Conservation (phyloP, 2,329 filamentous ascomycete species). For the Pleoardoris graminearum region DNA sequence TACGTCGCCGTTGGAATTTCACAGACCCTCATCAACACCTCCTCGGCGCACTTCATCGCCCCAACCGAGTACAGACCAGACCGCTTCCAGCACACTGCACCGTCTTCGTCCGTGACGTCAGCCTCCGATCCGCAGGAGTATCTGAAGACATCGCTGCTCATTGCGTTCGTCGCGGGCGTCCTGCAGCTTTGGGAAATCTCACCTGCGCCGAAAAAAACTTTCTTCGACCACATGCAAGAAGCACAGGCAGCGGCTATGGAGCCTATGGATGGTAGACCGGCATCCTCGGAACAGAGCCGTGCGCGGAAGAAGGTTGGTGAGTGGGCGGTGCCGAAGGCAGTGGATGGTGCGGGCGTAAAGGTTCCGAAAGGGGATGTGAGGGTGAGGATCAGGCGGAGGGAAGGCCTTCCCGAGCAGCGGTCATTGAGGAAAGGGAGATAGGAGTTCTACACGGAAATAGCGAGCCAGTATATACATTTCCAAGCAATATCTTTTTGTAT, state of each 20-base stretch:
- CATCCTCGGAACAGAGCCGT: constrained; percentile 11
- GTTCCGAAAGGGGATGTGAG: constrained; percentile 57
- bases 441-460: neutral
- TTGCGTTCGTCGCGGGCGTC: constrained; percentile 37
- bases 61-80: constrained; percentile 32
- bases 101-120: constrained; percentile 22
- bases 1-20: constrained; percentile 40
- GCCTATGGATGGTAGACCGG: constrained; percentile 15
- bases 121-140: constrained; percentile 18
- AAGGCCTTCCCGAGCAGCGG: constrained; percentile 21
- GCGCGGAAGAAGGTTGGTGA: constrained; percentile 29
- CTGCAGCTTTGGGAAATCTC: constrained; percentile 42
- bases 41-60: constrained; percentile 24
- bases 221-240: constrained; percentile 39
- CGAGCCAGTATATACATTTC: neutral
- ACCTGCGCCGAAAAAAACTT: constrained; percentile 37
- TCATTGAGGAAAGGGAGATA: constrained; percentile 13
- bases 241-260: constrained; percentile 33
- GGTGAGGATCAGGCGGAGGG: constrained; percentile 55
- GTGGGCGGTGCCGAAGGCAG: constrained; percentile 57
- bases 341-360: constrained; percentile 54
- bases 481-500: neutral
- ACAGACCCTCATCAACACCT: constrained; percentile 35
- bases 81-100: constrained; percentile 25
- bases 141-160: constrained; percentile 29